Evolutionary conservation across 2,329 filamentous ascomycete genomes (phyloP), one percentile per base, ranked within the genome.

Genomic region (Lizonia empirigonia): DNA sequence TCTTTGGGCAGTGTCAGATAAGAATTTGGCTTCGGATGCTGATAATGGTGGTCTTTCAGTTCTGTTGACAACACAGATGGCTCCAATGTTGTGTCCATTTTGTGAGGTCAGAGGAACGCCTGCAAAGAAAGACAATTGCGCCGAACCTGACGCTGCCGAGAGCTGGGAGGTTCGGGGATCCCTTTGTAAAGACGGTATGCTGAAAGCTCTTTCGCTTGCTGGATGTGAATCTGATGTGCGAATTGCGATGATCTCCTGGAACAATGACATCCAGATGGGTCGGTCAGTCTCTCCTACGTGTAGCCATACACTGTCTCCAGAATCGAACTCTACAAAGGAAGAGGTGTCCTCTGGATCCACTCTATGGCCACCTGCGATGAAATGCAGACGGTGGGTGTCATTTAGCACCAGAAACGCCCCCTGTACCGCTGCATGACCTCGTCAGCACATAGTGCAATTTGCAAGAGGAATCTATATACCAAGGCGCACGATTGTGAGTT

Each of bases 1-100:
- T 44, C 49, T 58, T 10, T 23, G 35, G 16, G 39, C 45, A 7
- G 48, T 42, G 13, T 44, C 37, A 7, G 24, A 20, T n/a, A 60
- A 38, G 23, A 51, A 38, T 18, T 18, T 12, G 16, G 34, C 18
- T 41, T 60, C 55, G 4, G 38, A 33, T 12, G 22, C 16, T 19
- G 38, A 46, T 19, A 51, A 39, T 23, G 15, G 18, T 2, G 22
- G 19, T 20, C 55, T 40, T 26, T 32, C 29, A 12, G 23, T 30
- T 15, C 23, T n/a, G 44, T 51, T 38, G 8, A 59, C 22, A 5
- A 59, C 39, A 40, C 51, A 61, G 13, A 61, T 22, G 15, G 45
- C 48, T 12, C 56, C 58, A 36, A 61, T 59, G 8, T 41, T 49
- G 24, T 50, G 37, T 10, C 45, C 41, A 12, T 42, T 34, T 26